Evolutionary conservation across 768 basidiomycete species (phyloP), one percentile per base, ranked within the genome.

Genomic region (Phaeolepiota aurea): DNA sequence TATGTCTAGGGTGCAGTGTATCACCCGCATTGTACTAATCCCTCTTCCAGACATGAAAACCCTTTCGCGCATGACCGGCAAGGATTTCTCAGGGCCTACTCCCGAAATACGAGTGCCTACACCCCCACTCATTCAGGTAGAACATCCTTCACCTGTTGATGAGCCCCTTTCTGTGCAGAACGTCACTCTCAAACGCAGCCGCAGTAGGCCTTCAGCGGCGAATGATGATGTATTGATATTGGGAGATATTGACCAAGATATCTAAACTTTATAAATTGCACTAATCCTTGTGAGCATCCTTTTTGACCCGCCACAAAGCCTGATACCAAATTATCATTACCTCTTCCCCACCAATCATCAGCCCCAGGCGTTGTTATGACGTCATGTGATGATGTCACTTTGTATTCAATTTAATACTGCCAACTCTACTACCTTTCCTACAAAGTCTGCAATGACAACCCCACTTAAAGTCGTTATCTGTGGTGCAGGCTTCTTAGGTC

Each of bases 1-100:
- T 87, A 51, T 48, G 76, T 64, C n/a, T 20, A 7, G 25, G 14
- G 10, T 1, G 5, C 9, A 10, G 10, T 31, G 28, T 31, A n/a
- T n/a, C n/a, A n/a, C n/a, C n/a, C n/a, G n/a, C n/a, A n/a, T n/a
- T n/a, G n/a, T n/a, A n/a, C n/a, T n/a, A n/a, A n/a, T n/a, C 31
- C 19, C 5, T 37, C 20, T 5, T 13, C 16, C 19, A 88, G 87
- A 89, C 53, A 83, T 89, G 49, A 68, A 69, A 46, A 82, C 76
- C 0, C 58, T 89, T 10, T 76, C 81, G 33, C 77, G 80, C 11
- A 79, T 89, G 79, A 89, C 87, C 9, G 87, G 87, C 25, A 87
- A 82, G 48, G 84, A 89, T 53, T 89, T 89, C 52, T 81, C 84
- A 32, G 87, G 87, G 1, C 87, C 87, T 18, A 74, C 76, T 13